A percentile compares a stretch with the other conserved stretches of the same genome.
Evolutionary conservation across 1,284 basidiomycete genomes (phyloP).

Genomic region (Veloporphyrellus conicus): DNA sequence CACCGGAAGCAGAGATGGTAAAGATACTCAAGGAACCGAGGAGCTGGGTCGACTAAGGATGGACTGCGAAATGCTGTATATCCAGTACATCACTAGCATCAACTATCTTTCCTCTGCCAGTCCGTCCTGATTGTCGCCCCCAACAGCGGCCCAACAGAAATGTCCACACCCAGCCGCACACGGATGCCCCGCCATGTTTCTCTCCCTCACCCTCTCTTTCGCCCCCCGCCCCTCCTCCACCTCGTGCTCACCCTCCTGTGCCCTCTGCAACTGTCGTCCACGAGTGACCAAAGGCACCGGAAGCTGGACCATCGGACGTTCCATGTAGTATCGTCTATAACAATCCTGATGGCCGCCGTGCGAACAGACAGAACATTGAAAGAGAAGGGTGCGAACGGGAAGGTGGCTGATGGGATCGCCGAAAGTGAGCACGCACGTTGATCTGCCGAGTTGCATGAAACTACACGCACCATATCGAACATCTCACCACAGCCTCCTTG

Average conservation of each 20-base stretch:
- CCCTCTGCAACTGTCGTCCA: slow-evolving; percentile 25
- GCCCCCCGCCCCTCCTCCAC: slow-evolving; percentile 3
- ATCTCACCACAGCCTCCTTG: slow-evolving; percentile 45
- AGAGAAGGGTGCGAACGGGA: slow-evolving; percentile 62
- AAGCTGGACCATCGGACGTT: slow-evolving; percentile 49
- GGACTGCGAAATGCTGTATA: background rate
- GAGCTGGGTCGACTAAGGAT: slow-evolving; percentile 52
- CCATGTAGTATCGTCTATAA: slow-evolving; percentile 60
- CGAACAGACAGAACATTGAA: slow-evolving; percentile 67
- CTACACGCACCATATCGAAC: slow-evolving; percentile 66
- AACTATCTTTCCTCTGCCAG: background rate
- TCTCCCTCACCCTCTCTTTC: slow-evolving; percentile 9
- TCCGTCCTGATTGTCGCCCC: slow-evolving; percentile 1
- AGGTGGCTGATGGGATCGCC: slow-evolving; percentile 50
- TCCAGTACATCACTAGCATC: background rate
- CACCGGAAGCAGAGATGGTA: slow-evolving; percentile 65
- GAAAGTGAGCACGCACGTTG: slow-evolving; percentile 1
- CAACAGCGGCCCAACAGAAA: slow-evolving; percentile 50
- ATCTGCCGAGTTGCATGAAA: background rate
- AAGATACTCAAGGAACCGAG: slow-evolving; percentile 64
- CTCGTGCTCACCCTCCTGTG: slow-evolving; percentile 16
- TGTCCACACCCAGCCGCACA: slow-evolving; percentile 69
- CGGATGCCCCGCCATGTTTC: slow-evolving; percentile 41
- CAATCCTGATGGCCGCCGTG: slow-evolving; percentile 76
- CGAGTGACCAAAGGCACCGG: slow-evolving; percentile 18